These are phyloP conservation scores for Cardamine chenopodiifolia DNA, from an alignment of 345 rosid genomes.

Conservation along the genomic window DNA sequence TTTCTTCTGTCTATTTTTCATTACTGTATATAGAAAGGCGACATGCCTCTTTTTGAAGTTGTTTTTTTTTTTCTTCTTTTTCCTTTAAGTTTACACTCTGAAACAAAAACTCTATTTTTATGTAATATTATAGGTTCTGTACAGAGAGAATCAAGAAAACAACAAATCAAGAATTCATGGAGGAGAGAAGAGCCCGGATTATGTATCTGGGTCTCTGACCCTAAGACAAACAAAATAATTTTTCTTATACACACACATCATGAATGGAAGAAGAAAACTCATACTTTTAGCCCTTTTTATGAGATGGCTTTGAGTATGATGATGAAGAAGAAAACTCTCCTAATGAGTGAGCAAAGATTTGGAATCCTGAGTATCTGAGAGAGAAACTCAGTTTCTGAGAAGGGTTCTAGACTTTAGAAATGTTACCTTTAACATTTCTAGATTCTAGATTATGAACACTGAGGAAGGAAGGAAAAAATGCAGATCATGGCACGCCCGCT, in stretches of 20 bases:
- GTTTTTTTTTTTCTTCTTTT: not conserved
- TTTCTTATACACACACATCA: slow-evolving; percentile 38
- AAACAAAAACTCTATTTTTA: slow-evolving; percentile 35
- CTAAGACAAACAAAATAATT: slow-evolving; percentile 38
- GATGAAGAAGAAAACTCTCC: slow-evolving; percentile 26
- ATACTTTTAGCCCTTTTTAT: slow-evolving; percentile 31
- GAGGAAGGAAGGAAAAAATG: slow-evolving; percentile 45
- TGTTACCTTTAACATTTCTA: slow-evolving; percentile 58
- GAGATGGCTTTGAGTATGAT: slow-evolving; percentile 29
- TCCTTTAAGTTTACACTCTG: slow-evolving; percentile 33
- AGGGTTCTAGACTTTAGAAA: slow-evolving; percentile 64
- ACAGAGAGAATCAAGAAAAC: slow-evolving; percentile 43
- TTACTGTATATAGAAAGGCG: slow-evolving; percentile 38
- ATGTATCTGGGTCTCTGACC: slow-evolving; percentile 43
- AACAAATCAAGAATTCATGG: slow-evolving; percentile 44
- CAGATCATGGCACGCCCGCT: slow-evolving; percentile 67
- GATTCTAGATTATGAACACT: slow-evolving; percentile 54
- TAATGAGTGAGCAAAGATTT: slow-evolving; percentile 20
- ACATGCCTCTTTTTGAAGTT: slow-evolving; percentile 40
- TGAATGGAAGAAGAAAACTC: slow-evolving; percentile 24
- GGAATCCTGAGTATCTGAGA: slow-evolving; percentile 41
- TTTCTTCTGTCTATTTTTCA: slow-evolving; percentile 35
- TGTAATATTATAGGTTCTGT: slow-evolving; percentile 44
- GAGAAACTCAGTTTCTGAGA: slow-evolving; percentile 44
- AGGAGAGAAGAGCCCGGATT: slow-evolving; percentile 25